Evolutionary conservation across 345 rosid genomes (phyloP), one percentile per base, ranked within the genome.

Genomic region (Sonneratia alba): DNA sequence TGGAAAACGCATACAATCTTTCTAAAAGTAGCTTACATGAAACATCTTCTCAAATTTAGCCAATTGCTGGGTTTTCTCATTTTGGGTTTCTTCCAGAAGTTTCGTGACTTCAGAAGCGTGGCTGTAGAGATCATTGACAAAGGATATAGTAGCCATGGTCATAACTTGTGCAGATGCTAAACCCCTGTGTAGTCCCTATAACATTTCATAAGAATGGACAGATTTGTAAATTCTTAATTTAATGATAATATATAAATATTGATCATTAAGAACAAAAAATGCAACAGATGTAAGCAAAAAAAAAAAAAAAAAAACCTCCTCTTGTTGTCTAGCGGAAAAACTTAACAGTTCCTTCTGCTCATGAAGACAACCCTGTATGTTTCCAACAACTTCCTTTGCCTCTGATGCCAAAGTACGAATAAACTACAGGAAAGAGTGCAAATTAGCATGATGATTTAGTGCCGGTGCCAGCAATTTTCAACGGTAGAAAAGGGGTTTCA

Each of bases 271-370:
- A 22, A 13, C 16, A 56, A 40, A 0, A 38, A 8, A 21, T 8
- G 14, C 1, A 42, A 19, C 0, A 37, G 4, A 70, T 36, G 34
- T 22, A 40, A 76, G 15, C 18, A 49, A 81, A 32, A 45, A 6
- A 48, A 56, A 15, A 69, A 11, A 55, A 53, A 27, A 70, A 13
- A 22, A 5, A 70, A 89, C 98, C 87, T 88, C 88, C 74, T 91
- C 88, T 75, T 88, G 88, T 78, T 87, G 91, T 76, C 68, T 82
- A 63, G 88, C 73, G 47, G 91, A 83, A 65, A 86, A 82, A 70
- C 81, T 84, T 73, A 89, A 48, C 42, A 88, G 71, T 67, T 88
- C 81, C 72, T 84, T 86, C 72, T 91, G 98, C 61, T 83, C 95
- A 56, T 67, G 66, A 36, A 94, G 91, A 74, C 86, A 85, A 71